A percentile compares a stretch with the other conserved stretches of the same genome.
Evolutionary conservation across 495 filamentous ascomycete species (phyloP).

Genomic region (Monascus purpureus): DNA sequence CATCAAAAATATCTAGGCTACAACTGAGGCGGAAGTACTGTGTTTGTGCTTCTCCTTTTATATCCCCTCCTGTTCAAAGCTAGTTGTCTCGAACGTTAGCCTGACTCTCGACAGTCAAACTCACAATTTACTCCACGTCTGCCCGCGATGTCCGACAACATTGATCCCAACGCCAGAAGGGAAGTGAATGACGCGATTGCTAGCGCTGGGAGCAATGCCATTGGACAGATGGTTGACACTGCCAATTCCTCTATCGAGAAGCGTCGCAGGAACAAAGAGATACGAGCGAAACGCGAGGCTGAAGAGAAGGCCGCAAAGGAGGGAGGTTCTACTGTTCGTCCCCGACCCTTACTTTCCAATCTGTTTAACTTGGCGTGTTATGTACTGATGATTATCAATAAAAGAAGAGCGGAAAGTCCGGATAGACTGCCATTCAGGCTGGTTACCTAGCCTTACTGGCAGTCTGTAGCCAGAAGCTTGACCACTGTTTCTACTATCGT

Average conservation of each 20-base stretch:
- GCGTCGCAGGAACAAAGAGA: conserved; percentile 1
- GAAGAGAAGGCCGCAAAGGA: not conserved
- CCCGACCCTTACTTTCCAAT: not conserved
- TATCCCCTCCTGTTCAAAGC: too few species aligned
- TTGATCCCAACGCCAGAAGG: conserved; percentile 1
- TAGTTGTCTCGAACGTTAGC: too few species aligned
- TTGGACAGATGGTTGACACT: conserved; percentile 3
- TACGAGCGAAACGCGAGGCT: conserved; percentile 1
- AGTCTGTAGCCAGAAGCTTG: too few species aligned
- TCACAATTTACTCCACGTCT: not conserved
- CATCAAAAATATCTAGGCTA: too few species aligned
- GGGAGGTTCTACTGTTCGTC: not conserved
- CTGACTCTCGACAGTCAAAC: not conserved
- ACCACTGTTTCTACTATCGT: too few species aligned
- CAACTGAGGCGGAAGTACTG: too few species aligned
- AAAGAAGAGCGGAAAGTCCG: too few species aligned
- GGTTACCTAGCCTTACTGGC: too few species aligned
- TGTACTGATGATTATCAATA: not conserved
- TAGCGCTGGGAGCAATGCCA: conserved; percentile 1
- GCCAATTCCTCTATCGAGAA: conserved; percentile 4
- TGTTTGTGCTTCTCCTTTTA: too few species aligned
- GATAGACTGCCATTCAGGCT: too few species aligned
- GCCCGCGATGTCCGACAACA: not conserved
- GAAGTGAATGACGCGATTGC: conserved; percentile 4
- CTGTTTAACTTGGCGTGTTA: not conserved